These are phyloP conservation scores for Kentomonas sorsogonicus DNA, from an alignment of 208 protist species.

Conservation along the genomic window DNA sequence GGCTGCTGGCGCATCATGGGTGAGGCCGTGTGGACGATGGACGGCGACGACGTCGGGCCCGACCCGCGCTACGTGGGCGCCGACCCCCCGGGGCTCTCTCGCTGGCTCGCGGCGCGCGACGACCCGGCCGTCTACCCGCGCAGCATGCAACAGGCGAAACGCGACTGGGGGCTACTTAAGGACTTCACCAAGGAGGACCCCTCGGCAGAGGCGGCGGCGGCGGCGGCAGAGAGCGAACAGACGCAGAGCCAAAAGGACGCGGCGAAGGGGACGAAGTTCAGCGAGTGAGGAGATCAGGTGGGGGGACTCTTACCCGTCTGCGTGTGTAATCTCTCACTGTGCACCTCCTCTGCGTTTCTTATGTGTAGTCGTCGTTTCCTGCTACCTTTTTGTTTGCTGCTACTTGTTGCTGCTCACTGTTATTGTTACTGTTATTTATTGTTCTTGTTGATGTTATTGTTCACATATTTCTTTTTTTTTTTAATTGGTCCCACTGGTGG, in stretches of 20 bases:
- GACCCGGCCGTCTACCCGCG: slow-evolving; percentile 47
- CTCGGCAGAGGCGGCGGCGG: neutral
- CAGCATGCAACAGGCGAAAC: slow-evolving; percentile 56
- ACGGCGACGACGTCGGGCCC: slow-evolving; percentile 76
- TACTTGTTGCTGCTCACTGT: neutral
- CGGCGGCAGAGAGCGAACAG: neutral
- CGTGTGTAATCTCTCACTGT: too few species aligned
- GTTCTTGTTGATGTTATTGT: slow-evolving; percentile 3
- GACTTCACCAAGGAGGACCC: slow-evolving; percentile 9
- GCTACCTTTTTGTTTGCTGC: slow-evolving; percentile 2
- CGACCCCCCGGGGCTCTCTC: slow-evolving; percentile 40
- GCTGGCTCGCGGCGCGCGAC: slow-evolving; percentile 44
- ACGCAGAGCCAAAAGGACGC: too few species aligned
- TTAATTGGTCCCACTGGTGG: slow-evolving; percentile 4
- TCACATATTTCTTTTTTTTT: neutral
- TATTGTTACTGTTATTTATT: neutral
- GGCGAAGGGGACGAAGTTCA: too few species aligned
- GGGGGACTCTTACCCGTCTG: too few species aligned
- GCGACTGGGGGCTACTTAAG: slow-evolving; percentile 54
- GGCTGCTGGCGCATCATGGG: slow-evolving; percentile 64
- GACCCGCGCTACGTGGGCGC: slow-evolving; percentile 70
- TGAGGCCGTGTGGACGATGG: slow-evolving; percentile 82
- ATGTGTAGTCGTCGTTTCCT: too few species aligned
- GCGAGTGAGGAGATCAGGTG: too few species aligned
- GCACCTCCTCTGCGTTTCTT: too few species aligned